Conservation (phyloP, 2,329 filamentous ascomycete genomes). For the Lachnellula cervina region DNA sequence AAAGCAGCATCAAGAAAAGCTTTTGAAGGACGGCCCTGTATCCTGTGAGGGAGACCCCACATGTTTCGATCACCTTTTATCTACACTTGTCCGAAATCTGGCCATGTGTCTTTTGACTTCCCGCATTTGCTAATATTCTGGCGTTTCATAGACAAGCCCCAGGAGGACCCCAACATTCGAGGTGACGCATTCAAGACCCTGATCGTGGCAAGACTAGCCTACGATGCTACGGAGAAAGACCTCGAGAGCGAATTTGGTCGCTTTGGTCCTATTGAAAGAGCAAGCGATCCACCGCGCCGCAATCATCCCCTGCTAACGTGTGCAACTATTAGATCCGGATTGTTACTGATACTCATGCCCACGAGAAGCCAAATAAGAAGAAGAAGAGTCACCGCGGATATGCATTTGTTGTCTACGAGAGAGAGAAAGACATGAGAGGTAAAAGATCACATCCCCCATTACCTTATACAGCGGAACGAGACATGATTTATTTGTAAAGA, state of each 20-base stretch:
- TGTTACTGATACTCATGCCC: constrained; percentile 68
- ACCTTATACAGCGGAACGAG: constrained; percentile 17
- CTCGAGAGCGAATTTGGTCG: constrained; percentile 90
- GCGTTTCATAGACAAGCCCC: constrained; percentile 62
- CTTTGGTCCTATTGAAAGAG: constrained; percentile 89
- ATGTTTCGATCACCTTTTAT: constrained; percentile 25
- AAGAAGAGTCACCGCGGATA: constrained; percentile 84
- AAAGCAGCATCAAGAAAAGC: constrained; percentile 58
- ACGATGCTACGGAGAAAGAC: constrained; percentile 83
- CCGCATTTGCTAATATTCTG: constrained; percentile 19
- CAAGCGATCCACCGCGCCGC: constrained; percentile 39
- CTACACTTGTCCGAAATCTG: constrained; percentile 22
- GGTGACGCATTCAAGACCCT: constrained; percentile 94
- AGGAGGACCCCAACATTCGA: constrained; percentile 79
- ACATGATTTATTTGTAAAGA: constrained; percentile 41
- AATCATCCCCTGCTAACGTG: constrained; percentile 13
- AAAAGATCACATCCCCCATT: constrained; percentile 47
- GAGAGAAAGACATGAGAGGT: constrained; percentile 99
- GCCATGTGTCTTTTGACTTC: constrained; percentile 8
- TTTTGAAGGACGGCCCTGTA: constrained; percentile 28
- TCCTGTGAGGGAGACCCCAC: constrained; percentile 29
- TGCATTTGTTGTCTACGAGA: constrained; percentile 94
- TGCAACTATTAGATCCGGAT: constrained; percentile 67
- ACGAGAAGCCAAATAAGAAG: constrained; percentile 68
- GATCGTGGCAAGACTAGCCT: constrained; percentile 85